These are phyloP conservation scores for Fusarium secorum DNA, from an alignment of 2,329 filamentous ascomycete species.

Conservation along the genomic window DNA sequence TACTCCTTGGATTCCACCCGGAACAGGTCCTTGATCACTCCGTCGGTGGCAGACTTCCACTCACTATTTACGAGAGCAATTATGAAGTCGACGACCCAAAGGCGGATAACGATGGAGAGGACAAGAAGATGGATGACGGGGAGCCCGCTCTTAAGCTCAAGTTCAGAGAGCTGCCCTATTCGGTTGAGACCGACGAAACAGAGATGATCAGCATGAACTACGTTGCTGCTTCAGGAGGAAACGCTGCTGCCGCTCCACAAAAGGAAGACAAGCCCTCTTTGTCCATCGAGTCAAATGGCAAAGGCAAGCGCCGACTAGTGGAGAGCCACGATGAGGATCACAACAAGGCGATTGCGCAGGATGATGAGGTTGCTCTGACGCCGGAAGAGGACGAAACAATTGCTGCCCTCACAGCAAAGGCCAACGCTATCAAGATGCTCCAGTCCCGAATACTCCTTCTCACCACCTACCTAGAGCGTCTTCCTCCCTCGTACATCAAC, in stretches of 20 bases:
- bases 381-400: constrained; percentile 69
- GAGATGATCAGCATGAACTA: constrained; percentile 99
- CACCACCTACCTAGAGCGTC: constrained; percentile 76
- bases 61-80: constrained; percentile 89
- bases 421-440: constrained; percentile 94
- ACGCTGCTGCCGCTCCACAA: constrained; percentile 68
- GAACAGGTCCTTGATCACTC: constrained; percentile 61
- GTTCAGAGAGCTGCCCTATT: constrained; percentile 85
- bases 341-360: constrained; percentile 37
- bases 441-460: constrained; percentile 78
- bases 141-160: constrained; percentile 66
- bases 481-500: constrained; percentile 71
- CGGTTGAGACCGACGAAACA: constrained; percentile 90
- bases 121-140: constrained; percentile 76
- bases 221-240: constrained; percentile 83
- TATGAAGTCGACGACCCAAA: constrained; percentile 72
- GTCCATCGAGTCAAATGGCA: constrained; percentile 58
- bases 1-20: constrained; percentile 88
- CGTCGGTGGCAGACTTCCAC: constrained; percentile 80
- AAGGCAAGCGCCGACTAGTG: constrained; percentile 59
- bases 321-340: constrained; percentile 43
- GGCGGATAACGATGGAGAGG: constrained; percentile 61
- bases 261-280: constrained; percentile 54
- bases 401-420: constrained; percentile 78
- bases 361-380: constrained; percentile 57